These are phyloP conservation scores for Cardiospermum halicacabum DNA, from an alignment of 345 rosid genomes.

Conservation along the genomic window DNA sequence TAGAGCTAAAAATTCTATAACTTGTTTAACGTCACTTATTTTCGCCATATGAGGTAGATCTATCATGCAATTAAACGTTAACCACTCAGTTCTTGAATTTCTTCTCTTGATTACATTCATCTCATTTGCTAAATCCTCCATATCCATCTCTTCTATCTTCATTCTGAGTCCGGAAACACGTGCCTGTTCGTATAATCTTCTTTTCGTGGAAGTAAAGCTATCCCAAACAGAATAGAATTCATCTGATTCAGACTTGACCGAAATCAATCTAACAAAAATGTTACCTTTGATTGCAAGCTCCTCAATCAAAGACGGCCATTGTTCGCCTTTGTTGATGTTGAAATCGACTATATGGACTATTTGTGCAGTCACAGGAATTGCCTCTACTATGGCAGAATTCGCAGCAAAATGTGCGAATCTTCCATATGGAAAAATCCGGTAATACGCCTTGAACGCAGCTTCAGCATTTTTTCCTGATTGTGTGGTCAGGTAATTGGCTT, in stretches of 20 bases:
- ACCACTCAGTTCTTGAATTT: constrained; percentile 18
- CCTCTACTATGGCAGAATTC: constrained; percentile 35
- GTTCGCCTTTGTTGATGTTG: constrained; percentile 33
- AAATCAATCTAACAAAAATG: constrained; percentile 21
- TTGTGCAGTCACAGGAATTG: constrained; percentile 23
- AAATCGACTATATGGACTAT: constrained; percentile 32
- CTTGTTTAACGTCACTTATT: constrained; percentile 17
- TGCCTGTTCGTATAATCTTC: constrained; percentile 19
- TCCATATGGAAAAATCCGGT: constrained; percentile 34
- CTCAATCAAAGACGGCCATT: constrained; percentile 41
- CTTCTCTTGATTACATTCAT: constrained; percentile 10
- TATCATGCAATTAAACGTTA: constrained; percentile 39
- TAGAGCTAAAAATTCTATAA: constrained; percentile 18
- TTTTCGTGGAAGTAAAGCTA: constrained; percentile 21
- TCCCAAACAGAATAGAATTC: background rate
- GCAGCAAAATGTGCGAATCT: constrained; percentile 44
- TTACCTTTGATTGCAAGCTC: constrained; percentile 19
- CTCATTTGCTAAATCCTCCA: constrained; percentile 22
- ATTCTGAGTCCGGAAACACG: constrained; percentile 23
- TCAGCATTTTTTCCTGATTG: constrained; percentile 29
- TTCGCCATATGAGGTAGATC: constrained; percentile 37
- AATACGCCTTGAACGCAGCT: constrained; percentile 33
- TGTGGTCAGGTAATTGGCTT: constrained; percentile 15
- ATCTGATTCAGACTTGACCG: constrained; percentile 25
- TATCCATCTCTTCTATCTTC: constrained; percentile 24